phyloP scores from a whole-genome alignment of 371 early-diverging fungal genomes.

The Homolaphlyctis polyrhiza region DNA sequence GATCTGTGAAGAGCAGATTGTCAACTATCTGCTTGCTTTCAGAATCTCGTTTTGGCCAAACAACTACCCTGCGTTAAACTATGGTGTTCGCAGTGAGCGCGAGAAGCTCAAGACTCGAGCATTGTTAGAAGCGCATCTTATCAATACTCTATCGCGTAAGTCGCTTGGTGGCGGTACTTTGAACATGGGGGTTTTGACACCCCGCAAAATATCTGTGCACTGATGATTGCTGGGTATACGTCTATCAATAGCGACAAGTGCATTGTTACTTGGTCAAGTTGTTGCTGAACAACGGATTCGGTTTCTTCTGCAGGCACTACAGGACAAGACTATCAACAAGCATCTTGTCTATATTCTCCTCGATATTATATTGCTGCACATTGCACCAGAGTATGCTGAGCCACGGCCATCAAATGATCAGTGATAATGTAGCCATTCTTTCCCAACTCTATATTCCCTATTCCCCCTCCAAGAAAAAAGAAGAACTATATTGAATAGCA shows the following conservation, averaged over 20 bases:
- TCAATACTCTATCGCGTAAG: neutral
- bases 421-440: too few relatives aligned
- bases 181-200: too few relatives aligned
- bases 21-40: constrained; percentile 9
- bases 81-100: neutral
- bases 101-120: constrained; percentile 13
- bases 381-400: constrained; percentile 16
- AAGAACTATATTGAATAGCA: too few relatives aligned
- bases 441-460: too few relatives aligned
- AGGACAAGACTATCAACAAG: constrained; percentile 24
- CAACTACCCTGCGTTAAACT: neutral
- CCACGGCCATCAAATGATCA: too few relatives aligned
- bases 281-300: constrained; percentile 7
- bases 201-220: too few relatives aligned
- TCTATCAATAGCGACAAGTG: too few relatives aligned
- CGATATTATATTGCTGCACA: constrained; percentile 18
- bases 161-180: neutral
- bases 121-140: constrained; percentile 7
- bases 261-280: constrained; percentile 8
- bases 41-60: constrained; percentile 21
- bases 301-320: constrained; percentile 16
- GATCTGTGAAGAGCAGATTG: constrained; percentile 15
- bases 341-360: constrained; percentile 23
- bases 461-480: too few relatives aligned
- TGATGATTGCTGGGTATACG: too few relatives aligned